These are phyloP conservation scores for Colletotrichum theobromicola DNA, from an alignment of 2,329 filamentous ascomycete genomes.

Conservation along the genomic window DNA sequence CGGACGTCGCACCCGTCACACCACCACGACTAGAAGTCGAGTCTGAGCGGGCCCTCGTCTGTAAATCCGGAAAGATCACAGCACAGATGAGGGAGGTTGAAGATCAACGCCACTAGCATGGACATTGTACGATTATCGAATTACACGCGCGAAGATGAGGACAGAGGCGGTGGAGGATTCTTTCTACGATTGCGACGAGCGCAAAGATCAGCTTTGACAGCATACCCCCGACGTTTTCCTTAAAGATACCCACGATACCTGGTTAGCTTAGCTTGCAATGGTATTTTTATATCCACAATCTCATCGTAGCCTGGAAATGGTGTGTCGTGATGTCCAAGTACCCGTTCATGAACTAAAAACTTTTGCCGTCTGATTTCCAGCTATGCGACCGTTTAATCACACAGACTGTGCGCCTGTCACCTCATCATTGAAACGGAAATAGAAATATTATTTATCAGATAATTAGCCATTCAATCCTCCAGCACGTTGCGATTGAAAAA, in stretches of 20 bases:
- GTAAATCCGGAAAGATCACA: background rate
- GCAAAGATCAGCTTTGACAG: background rate
- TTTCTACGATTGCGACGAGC: background rate
- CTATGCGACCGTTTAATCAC: too few species aligned
- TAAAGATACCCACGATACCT: slow-evolving; percentile 21
- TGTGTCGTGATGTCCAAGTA: background rate
- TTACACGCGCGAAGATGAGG: background rate
- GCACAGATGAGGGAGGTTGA: background rate
- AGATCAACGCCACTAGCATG: background rate
- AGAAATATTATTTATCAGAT: too few species aligned
- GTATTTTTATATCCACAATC: background rate
- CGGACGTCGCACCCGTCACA: slow-evolving; percentile 26
- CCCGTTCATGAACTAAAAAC: too few species aligned
- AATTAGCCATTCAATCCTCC: slow-evolving; percentile 46
- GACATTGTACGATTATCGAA: background rate
- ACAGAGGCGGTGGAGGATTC: background rate
- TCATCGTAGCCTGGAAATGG: accelerated
- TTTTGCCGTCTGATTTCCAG: too few species aligned
- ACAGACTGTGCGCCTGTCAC: background rate
- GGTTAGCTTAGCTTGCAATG: slow-evolving; percentile 11
- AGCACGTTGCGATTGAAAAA: slow-evolving; percentile 78
- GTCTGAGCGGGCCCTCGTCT: slow-evolving; percentile 28
- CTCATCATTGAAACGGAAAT: background rate
- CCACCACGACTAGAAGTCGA: slow-evolving; percentile 34
- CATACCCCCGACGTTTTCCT: background rate